Conservation (phyloP, 2,329 filamentous ascomycete genomes). For the Apiospora arundinis region DNA sequence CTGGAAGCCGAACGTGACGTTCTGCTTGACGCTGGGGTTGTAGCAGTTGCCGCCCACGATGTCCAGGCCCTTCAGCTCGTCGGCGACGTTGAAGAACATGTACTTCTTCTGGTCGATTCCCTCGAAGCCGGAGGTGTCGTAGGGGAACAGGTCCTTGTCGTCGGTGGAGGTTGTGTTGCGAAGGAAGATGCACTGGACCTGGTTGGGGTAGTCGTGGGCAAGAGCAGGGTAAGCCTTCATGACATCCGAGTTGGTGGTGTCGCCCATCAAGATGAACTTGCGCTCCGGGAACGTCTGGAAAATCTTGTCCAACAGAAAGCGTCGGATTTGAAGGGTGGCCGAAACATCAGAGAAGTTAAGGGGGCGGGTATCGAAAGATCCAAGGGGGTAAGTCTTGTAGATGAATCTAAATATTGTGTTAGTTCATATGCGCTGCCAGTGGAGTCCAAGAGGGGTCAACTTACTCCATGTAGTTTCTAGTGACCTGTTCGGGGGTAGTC, state of each 20-base stretch:
- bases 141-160: conserved; percentile 70
- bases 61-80: conserved; percentile 71
- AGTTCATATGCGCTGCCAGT: background rate
- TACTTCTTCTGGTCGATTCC: conserved; percentile 69
- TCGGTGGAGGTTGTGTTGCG: conserved; percentile 78
- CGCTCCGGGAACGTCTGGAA: conserved; percentile 77
- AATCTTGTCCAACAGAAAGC: conserved; percentile 72
- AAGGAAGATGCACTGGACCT: conserved; percentile 79
- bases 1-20: conserved; percentile 73
- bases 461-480: conserved; percentile 76
- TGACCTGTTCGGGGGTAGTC: conserved; percentile 79
- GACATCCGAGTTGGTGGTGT: conserved; percentile 78
- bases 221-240: conserved; percentile 71
- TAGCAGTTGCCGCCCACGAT: conserved; percentile 72
- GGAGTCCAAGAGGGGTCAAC: conserved; percentile 9
- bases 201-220: conserved; percentile 69
- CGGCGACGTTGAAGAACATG: conserved; percentile 80
- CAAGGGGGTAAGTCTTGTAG: conserved; percentile 77
- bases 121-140: conserved; percentile 76
- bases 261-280: conserved; percentile 77
- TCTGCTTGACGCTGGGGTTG: conserved; percentile 69
- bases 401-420: conserved; percentile 59
- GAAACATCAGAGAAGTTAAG: conserved; percentile 79
- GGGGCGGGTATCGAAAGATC: conserved; percentile 78
- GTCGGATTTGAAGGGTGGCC: conserved; percentile 75